These are phyloP conservation scores for Deuterostichococcus epilithicus DNA, from an alignment of 139 green algal genomes.

Conservation along the genomic window DNA sequence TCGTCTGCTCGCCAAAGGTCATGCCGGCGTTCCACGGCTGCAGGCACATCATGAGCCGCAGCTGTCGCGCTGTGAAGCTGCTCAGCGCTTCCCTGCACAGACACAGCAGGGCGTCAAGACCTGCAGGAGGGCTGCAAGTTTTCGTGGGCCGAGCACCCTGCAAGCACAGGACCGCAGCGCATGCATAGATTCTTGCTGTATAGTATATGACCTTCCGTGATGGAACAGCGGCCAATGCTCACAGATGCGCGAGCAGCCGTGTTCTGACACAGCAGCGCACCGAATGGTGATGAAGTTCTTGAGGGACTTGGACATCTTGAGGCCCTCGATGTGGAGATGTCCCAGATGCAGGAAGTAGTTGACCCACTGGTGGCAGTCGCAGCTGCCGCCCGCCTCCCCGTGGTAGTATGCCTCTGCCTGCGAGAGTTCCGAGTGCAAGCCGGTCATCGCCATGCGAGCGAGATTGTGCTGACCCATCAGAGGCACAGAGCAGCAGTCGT, in stretches of 20 bases:
- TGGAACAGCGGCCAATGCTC: neutral
- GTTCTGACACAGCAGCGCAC: constrained; percentile 19
- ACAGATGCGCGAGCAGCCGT: neutral
- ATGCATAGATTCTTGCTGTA: neutral
- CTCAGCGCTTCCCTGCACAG: constrained; percentile 71
- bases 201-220: neutral
- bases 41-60: constrained; percentile 93
- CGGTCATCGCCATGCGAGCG: too few relatives aligned
- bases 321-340: constrained; percentile 93
- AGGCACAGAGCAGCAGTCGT: too few relatives aligned
- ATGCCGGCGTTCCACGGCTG: constrained; percentile 86
- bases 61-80: constrained; percentile 72
- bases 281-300: constrained; percentile 99
- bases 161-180: neutral
- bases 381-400: neutral
- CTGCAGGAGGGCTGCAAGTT: neutral
- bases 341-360: constrained; percentile 98
- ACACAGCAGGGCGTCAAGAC: neutral
- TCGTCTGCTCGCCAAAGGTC: constrained; percentile 53
- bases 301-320: constrained; percentile 99
- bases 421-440: neutral
- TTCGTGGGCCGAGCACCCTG: neutral
- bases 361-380: constrained; percentile 82
- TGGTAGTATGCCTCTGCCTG: constrained; percentile 1
- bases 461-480: too few relatives aligned